phyloP scores from a whole-genome alignment of 1,284 basidiomycete genomes.

The Trichosporon ovoides region DNA sequence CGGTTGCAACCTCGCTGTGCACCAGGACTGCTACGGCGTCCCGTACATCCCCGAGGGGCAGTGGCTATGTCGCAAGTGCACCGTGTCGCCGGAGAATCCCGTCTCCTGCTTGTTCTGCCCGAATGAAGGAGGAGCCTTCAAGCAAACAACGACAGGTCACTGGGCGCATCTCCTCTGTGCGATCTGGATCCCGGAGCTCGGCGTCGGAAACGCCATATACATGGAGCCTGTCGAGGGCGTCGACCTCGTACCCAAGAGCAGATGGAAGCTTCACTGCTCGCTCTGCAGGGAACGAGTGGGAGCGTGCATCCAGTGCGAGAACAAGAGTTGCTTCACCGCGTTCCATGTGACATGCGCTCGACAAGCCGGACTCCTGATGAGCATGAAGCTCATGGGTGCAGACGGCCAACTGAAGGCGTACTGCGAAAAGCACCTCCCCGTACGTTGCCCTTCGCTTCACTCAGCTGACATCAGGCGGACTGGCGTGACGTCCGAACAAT shows the following conservation, averaged over 20 bases:
- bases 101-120: conserved; percentile 93
- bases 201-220: conserved; percentile 89
- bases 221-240: conserved; percentile 97
- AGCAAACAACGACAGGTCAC: conserved; percentile 86
- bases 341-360: conserved; percentile 95
- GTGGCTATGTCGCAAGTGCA: conserved; percentile 98
- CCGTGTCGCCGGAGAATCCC: conserved; percentile 91
- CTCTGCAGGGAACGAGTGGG: conserved; percentile 77
- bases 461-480: conserved; percentile 20
- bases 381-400: conserved; percentile 69
- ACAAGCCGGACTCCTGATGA: conserved; percentile 71
- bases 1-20: conserved; percentile 96
- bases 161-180: conserved; percentile 98
- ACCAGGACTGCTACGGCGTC: conserved; percentile 99
- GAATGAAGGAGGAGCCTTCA: conserved; percentile 96
- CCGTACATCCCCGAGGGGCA: conserved; percentile 99
- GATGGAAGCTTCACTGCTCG: conserved; percentile 94
- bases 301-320: conserved; percentile 96
- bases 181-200: conserved; percentile 95
- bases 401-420: conserved; percentile 60
- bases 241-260: conserved; percentile 78
- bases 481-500: conserved; percentile 14
- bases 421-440: conserved; percentile 84
- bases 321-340: conserved; percentile 82
- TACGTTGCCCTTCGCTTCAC: conserved; percentile 48